These are phyloP conservation scores for Actinidia arguta DNA, from an alignment of 179 eudicot species.

Conservation along the genomic window DNA sequence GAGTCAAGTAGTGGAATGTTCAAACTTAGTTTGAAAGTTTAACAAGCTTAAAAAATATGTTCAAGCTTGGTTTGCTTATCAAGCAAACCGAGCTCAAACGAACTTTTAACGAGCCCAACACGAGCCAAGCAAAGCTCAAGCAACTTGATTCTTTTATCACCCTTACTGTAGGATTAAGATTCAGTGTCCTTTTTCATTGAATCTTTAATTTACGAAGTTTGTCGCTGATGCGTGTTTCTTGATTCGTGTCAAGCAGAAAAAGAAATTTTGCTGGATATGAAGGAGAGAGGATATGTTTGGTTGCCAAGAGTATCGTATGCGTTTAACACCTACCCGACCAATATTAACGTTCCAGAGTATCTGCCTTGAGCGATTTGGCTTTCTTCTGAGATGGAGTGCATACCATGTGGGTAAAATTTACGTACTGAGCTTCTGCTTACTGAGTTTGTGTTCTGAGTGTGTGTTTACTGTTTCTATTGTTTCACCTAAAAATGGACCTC, in stretches of 20 bases:
- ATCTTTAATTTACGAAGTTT: neutral
- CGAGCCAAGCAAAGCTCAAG: neutral
- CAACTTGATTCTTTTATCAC: too few relatives aligned
- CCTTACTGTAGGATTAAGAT: neutral
- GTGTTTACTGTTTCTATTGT: neutral
- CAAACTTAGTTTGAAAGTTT: too few relatives aligned
- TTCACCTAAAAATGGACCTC: neutral
- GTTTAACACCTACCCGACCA: neutral
- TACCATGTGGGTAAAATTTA: conserved; percentile 7
- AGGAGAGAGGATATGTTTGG: conserved; percentile 5
- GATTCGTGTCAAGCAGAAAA: conserved; percentile 60
- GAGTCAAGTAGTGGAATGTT: too few relatives aligned
- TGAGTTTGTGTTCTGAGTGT: neutral
- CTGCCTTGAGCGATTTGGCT: neutral
- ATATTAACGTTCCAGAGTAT: neutral
- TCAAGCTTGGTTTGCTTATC: too few relatives aligned
- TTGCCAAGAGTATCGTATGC: neutral
- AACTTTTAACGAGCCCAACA: too few relatives aligned
- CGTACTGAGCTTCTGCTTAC: neutral
- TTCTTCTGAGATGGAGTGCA: neutral
- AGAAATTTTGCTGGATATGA: conserved; percentile 79
- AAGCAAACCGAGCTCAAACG: too few relatives aligned
- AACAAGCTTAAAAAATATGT: too few relatives aligned
- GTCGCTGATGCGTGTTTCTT: conserved; percentile 20
- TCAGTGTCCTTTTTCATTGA: neutral